Evolutionary conservation across 805 yeast species (phyloP), one percentile per base, ranked within the genome.

Genomic region (Candida boleticola): DNA sequence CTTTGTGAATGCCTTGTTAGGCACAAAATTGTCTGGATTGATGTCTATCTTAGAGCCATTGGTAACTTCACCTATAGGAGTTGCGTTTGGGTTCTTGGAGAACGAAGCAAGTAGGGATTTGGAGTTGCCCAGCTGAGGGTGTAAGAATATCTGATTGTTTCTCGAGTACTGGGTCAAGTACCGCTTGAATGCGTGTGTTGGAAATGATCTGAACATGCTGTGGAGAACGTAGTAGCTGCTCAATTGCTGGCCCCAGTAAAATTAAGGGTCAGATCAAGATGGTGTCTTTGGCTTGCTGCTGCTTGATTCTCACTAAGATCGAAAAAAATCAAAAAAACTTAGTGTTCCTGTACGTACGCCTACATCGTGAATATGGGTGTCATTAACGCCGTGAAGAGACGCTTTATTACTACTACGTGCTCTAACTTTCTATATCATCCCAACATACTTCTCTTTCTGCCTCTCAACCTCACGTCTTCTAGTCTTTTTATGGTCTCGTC

Each of bases 371-470:
- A n/a, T n/a, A n/a, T n/a, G n/a, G n/a, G n/a, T n/a, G n/a, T n/a
- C n/a, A n/a, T n/a, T n/a, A n/a, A n/a, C n/a, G n/a, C n/a, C n/a
- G n/a, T n/a, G n/a, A n/a, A n/a, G n/a, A n/a, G n/a, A n/a, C n/a
- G n/a, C n/a, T n/a, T n/a, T n/a, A n/a, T n/a, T n/a, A n/a, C n/a
- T n/a, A n/a, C n/a, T n/a, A n/a, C n/a, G n/a, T n/a, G n/a, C n/a
- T n/a, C n/a, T n/a, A n/a, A n/a, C n/a, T n/a, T n/a, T n/a, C n/a
- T n/a, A n/a, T n/a, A n/a, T 20, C 46, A 64, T 4, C 99, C 99
- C 37, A 90, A 66, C 96, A 92, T 88, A 44, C 95, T 85, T 63
- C 99, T 78, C 76, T 93, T 93, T 51, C 99, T 76, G 1, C 99
- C 99, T 58, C 99, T 79, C 68, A 85, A 61, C 54, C 98, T 72